These are phyloP conservation scores for Penicillium sp. DNA, from an alignment of 2,329 filamentous ascomycete species.

Conservation along the genomic window DNA sequence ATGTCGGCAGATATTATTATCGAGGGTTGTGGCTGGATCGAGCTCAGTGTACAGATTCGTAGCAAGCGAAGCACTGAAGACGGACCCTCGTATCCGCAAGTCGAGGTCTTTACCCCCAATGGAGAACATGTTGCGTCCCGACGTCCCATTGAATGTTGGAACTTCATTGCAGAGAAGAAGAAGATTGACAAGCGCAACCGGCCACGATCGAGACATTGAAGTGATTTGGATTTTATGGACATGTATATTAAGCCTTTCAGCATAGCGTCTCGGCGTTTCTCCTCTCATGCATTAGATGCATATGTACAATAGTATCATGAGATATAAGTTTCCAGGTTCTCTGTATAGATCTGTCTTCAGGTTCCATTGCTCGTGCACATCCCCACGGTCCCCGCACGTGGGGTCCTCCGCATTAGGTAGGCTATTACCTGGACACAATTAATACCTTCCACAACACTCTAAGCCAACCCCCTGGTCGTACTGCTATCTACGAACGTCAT, in stretches of 20 bases:
- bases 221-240: background rate
- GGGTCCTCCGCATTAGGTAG: background rate
- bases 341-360: background rate
- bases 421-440: background rate
- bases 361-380: background rate
- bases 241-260: constrained; percentile 20
- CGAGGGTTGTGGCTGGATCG: constrained; percentile 91
- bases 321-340: too few species aligned
- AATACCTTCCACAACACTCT: background rate
- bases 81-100: constrained; percentile 50
- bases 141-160: constrained; percentile 34
- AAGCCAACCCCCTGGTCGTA: background rate
- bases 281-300: background rate
- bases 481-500: background rate
- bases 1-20: constrained; percentile 80
- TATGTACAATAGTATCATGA: background rate
- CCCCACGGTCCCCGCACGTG: constrained; percentile 4
- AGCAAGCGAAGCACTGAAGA: constrained; percentile 42
- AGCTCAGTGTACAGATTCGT: constrained; percentile 77
- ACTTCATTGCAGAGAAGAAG: constrained; percentile 32
- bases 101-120: constrained; percentile 82
- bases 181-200: constrained; percentile 31
- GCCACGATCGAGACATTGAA: constrained; percentile 16
- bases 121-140: constrained; percentile 67
- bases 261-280: constrained; percentile 23